Evolutionary conservation across 179 eudicot species (phyloP).

Genomic region (Heliamphora pulchella): DNA sequence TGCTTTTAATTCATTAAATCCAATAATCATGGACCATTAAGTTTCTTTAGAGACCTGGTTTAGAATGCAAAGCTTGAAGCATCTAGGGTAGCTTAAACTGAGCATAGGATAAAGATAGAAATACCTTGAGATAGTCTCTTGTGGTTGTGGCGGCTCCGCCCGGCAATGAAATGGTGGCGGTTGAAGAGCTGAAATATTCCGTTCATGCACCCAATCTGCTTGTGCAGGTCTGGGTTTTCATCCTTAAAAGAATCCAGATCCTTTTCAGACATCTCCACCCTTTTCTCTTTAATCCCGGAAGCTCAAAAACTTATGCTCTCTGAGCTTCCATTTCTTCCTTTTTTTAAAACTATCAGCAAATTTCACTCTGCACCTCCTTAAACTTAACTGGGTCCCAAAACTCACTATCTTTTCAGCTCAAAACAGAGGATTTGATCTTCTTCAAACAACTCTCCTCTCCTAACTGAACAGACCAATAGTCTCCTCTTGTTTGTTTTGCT

Average conservation of each 20-base stretch:
- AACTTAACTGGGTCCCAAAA: neutral
- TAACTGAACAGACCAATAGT: neutral
- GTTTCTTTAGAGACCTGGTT: too few species aligned
- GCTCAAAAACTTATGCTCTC: neutral
- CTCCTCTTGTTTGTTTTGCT: conserved; percentile 8
- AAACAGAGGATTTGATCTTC: neutral
- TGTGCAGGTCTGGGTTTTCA: conserved; percentile 74
- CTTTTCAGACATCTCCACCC: conserved; percentile 57
- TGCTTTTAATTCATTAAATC: neutral
- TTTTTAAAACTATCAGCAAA: neutral
- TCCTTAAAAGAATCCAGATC: conserved; percentile 58
- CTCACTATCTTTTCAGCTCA: neutral
- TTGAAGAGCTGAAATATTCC: conserved; percentile 83
- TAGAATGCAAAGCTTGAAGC: conserved; percentile 3
- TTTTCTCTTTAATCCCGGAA: conserved; percentile 7
- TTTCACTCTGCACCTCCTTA: neutral
- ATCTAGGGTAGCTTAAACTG: neutral
- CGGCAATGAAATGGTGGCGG: conserved; percentile 50
- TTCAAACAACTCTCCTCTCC: neutral
- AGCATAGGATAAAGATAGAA: conserved; percentile 7
- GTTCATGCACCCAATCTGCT: conserved; percentile 96
- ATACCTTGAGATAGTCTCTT: conserved; percentile 71
- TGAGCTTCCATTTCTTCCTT: neutral
- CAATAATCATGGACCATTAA: neutral
- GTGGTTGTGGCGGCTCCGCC: conserved; percentile 38